Conservation (phyloP, 345 rosid species). For the Boechera stricta region DNA sequence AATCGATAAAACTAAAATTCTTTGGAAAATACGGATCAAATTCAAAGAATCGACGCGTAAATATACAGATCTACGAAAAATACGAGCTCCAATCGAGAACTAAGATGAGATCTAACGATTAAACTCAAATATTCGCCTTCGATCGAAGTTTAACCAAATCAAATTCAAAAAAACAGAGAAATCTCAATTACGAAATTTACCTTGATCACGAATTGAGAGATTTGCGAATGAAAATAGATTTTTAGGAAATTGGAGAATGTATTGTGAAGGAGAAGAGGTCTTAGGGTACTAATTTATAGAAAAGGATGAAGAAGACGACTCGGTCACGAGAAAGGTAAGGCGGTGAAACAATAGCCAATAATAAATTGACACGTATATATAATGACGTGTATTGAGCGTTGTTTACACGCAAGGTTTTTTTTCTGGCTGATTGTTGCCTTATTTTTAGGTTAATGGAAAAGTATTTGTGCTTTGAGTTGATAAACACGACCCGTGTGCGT, state of each 20-base stretch:
- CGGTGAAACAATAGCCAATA: slow-evolving; percentile 15
- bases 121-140: neutral
- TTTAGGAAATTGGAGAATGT: neutral
- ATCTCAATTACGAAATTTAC: neutral
- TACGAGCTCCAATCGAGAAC: neutral
- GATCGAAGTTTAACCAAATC: neutral
- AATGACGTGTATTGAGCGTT: slow-evolving; percentile 32
- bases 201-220: slow-evolving; percentile 17
- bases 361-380: neutral
- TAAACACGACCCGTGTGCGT: slow-evolving; percentile 30
- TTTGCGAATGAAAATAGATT: neutral
- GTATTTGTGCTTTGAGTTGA: slow-evolving; percentile 38
- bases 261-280: slow-evolving; percentile 17
- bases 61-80: neutral
- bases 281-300: slow-evolving; percentile 24
- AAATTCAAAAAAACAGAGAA: neutral
- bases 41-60: neutral
- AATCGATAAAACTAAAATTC: neutral
- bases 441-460: slow-evolving; percentile 25
- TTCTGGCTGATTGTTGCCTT: neutral
- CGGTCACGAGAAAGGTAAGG: slow-evolving; percentile 39
- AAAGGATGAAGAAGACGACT: slow-evolving; percentile 29
- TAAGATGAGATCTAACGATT: neutral
- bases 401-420: slow-evolving; percentile 23
- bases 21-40: neutral